A percentile compares a stretch with the other conserved stretches of the same genome.
These are phyloP conservation scores for Xylariales sp. DNA, from an alignment of 2,329 filamentous ascomycete species.

Conservation along the genomic window DNA sequence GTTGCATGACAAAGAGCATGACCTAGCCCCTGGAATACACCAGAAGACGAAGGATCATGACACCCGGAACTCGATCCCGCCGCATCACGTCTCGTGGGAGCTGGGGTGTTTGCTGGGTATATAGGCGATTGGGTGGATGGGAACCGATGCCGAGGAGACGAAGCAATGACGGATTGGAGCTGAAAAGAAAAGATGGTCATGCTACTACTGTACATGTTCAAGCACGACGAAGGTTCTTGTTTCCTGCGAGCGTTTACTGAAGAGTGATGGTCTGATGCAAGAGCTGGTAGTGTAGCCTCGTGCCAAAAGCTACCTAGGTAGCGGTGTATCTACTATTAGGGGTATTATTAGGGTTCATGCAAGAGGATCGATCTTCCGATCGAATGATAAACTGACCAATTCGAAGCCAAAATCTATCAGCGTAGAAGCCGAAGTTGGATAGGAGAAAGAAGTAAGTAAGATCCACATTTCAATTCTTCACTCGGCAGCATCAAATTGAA, in stretches of 20 bases:
- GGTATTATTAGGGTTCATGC: conserved; percentile 6
- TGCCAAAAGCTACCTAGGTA: background rate
- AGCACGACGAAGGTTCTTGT: background rate
- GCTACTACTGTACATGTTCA: background rate
- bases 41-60: conserved; percentile 12
- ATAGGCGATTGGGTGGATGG: conserved; percentile 3
- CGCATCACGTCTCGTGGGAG: conserved; percentile 21
- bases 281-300: background rate
- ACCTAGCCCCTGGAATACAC: conserved; percentile 7
- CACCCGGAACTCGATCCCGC: conserved; percentile 29
- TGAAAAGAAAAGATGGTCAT: background rate
- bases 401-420: conserved; percentile 9
- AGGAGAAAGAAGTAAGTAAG: background rate
- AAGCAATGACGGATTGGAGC: background rate
- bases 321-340: background rate
- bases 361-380: conserved; percentile 1
- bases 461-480: conserved; percentile 14
- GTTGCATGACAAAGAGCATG: conserved; percentile 15
- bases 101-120: conserved; percentile 4
- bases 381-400: background rate
- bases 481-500: conserved; percentile 15
- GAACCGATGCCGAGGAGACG: background rate
- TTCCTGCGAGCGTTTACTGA: background rate
- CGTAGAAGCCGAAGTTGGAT: background rate
- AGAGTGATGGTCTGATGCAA: background rate